phyloP scores from a whole-genome alignment of 2,329 filamentous ascomycete genomes.

The Aspergillus glaucus region DNA sequence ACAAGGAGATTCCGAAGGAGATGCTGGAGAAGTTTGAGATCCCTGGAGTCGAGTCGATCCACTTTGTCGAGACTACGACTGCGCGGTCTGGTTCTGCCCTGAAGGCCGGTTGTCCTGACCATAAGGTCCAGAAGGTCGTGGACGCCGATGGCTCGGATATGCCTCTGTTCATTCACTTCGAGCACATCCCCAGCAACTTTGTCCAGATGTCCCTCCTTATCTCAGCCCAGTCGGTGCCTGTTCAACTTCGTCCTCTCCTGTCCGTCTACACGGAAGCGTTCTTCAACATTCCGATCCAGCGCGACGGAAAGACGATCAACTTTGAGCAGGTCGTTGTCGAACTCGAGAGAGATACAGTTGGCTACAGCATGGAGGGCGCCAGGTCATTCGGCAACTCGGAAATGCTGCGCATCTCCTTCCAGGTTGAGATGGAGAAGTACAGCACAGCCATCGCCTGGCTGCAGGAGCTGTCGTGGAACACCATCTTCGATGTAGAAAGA shows the following conservation, averaged over 20 bases:
- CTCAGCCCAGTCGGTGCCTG: constrained; percentile 68
- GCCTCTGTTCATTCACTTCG: constrained; percentile 94
- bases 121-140: constrained; percentile 67
- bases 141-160: constrained; percentile 59
- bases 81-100: constrained; percentile 75
- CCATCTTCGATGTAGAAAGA: constrained; percentile 72
- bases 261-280: constrained; percentile 84
- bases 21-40: constrained; percentile 78
- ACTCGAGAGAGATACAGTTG: constrained; percentile 84
- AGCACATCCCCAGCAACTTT: constrained; percentile 89
- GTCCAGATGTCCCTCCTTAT: constrained; percentile 77
- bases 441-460: constrained; percentile 75
- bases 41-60: constrained; percentile 81
- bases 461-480: constrained; percentile 77
- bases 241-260: constrained; percentile 77
- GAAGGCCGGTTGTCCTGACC: constrained; percentile 60
- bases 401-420: constrained; percentile 72
- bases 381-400: constrained; percentile 69
- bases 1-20: constrained; percentile 73
- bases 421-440: constrained; percentile 86
- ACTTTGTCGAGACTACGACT: constrained; percentile 84
- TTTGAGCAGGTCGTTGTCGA: constrained; percentile 92
- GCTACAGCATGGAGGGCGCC: constrained; percentile 67
- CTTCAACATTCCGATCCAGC: constrained; percentile 82
- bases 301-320: constrained; percentile 67